phyloP scores from a whole-genome alignment of 495 filamentous ascomycete species.

The Aspergillus ostianus region DNA sequence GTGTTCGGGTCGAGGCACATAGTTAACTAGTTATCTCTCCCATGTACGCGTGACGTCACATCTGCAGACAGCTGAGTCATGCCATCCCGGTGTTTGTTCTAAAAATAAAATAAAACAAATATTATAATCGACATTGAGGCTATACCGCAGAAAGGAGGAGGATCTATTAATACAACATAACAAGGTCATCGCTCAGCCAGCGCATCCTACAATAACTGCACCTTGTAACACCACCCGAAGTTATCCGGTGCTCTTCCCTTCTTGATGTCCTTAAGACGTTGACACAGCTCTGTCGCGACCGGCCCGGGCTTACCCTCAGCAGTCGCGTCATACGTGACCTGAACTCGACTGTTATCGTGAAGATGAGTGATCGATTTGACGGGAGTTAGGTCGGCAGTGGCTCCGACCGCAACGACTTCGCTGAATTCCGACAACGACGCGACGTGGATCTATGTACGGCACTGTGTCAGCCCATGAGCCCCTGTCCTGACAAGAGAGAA shows the following conservation, averaged over 20 bases:
- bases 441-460: constrained; percentile 42
- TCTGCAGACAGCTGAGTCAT: too few species aligned
- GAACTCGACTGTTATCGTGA: background rate
- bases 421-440: constrained; percentile 65
- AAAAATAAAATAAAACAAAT: too few species aligned
- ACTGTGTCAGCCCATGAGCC: background rate
- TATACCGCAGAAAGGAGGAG: too few species aligned
- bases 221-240: constrained; percentile 1
- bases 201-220: background rate
- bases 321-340: background rate
- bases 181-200: too few species aligned
- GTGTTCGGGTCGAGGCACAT: too few species aligned
- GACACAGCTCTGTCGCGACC: background rate
- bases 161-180: too few species aligned
- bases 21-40: too few species aligned
- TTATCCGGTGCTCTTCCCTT: background rate
- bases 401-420: constrained; percentile 81
- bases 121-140: too few species aligned
- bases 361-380: constrained; percentile 67
- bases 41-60: too few species aligned
- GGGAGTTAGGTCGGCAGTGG: constrained; percentile 77
- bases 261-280: background rate
- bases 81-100: too few species aligned
- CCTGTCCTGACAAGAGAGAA: background rate
- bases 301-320: background rate